Conservation (phyloP, 805 yeast genomes). For the Vanderwaltozyma yarrowii region DNA sequence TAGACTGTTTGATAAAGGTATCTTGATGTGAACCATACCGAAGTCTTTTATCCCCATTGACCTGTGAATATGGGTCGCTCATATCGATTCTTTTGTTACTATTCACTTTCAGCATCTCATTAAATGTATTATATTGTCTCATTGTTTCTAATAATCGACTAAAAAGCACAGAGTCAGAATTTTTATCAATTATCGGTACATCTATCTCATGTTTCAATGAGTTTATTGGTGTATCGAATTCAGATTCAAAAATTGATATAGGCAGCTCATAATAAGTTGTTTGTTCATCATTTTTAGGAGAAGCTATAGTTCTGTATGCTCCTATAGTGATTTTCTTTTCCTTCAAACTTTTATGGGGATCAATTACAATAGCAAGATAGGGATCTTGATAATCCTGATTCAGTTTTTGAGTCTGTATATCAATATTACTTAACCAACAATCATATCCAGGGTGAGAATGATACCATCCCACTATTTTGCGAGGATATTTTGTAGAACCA, state of each 20-base stretch:
- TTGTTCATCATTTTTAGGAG: constrained; percentile 15
- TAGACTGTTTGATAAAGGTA: not conserved
- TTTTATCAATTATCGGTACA: constrained; percentile 4
- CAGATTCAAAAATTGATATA: constrained; percentile 13
- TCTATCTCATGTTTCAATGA: constrained; percentile 5
- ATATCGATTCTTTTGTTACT: not conserved
- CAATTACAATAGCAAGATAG: constrained; percentile 78
- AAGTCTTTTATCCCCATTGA: not conserved
- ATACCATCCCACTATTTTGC: constrained; percentile 89
- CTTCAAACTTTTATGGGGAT: constrained; percentile 58
- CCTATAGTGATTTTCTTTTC: constrained; percentile 73
- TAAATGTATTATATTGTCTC: constrained; percentile 15
- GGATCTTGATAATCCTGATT: constrained; percentile 90
- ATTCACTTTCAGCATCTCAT: constrained; percentile 5
- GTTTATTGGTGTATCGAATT: constrained; percentile 10
- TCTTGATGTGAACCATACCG: not conserved
- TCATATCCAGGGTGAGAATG: constrained; percentile 99
- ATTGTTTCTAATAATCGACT: constrained; percentile 17
- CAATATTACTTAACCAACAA: constrained; percentile 91
- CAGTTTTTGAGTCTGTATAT: constrained; percentile 76
- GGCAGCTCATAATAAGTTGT: constrained; percentile 15
- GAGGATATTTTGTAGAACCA: constrained; percentile 31
- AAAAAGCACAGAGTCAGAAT: constrained; percentile 7
- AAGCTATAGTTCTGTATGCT: constrained; percentile 68
- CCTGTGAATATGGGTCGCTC: too few relatives aligned